A percentile compares a stretch with the other conserved stretches of the same genome.
phyloP scores from a whole-genome alignment of 768 basidiomycete genomes.

The Porpolomopsis calyptriformis region DNA sequence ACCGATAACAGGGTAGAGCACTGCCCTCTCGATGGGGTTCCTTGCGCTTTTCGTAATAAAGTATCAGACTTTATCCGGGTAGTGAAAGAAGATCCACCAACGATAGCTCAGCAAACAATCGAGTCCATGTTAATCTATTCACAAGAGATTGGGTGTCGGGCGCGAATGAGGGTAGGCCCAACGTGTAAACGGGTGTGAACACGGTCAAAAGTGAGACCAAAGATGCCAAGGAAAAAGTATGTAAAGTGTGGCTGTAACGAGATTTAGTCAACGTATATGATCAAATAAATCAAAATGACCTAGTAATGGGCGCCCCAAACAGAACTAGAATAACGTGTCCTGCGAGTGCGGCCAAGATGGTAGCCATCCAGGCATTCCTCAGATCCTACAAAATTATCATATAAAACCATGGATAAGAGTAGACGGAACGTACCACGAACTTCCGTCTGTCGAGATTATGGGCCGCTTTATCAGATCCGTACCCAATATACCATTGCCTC shows the following conservation, averaged over 20 bases:
- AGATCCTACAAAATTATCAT: slow-evolving; percentile 32
- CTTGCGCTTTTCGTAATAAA: slow-evolving; percentile 36
- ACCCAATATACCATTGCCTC: slow-evolving; percentile 44
- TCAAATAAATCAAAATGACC: slow-evolving; percentile 29
- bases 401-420: slow-evolving; percentile 3
- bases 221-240: slow-evolving; percentile 61
- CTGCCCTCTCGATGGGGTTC: slow-evolving; percentile 61
- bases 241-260: slow-evolving; percentile 34
- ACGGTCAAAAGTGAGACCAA: slow-evolving; percentile 56
- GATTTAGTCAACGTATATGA: slow-evolving; percentile 4
- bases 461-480: slow-evolving; percentile 28
- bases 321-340: slow-evolving; percentile 45
- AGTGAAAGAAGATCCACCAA: slow-evolving; percentile 31
- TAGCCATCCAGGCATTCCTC: slow-evolving; percentile 40
- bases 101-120: slow-evolving; percentile 76
- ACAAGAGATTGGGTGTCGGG: slow-evolving; percentile 34
- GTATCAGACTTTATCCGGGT: too few species aligned
- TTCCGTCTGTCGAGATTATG: slow-evolving; percentile 34
- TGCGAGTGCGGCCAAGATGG: slow-evolving; percentile 36
- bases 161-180: slow-evolving; percentile 49
- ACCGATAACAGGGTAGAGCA: slow-evolving; percentile 73
- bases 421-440: slow-evolving; percentile 26
- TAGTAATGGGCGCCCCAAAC: slow-evolving; percentile 65
- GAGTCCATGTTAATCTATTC: slow-evolving; percentile 58
- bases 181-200: slow-evolving; percentile 58